Percentiles rank a stretch among this genome's conserved stretches.
Evolutionary conservation across 225 moss, liverwort and hornwort species (phyloP).

Genomic region (Marchantia paleacea): DNA sequence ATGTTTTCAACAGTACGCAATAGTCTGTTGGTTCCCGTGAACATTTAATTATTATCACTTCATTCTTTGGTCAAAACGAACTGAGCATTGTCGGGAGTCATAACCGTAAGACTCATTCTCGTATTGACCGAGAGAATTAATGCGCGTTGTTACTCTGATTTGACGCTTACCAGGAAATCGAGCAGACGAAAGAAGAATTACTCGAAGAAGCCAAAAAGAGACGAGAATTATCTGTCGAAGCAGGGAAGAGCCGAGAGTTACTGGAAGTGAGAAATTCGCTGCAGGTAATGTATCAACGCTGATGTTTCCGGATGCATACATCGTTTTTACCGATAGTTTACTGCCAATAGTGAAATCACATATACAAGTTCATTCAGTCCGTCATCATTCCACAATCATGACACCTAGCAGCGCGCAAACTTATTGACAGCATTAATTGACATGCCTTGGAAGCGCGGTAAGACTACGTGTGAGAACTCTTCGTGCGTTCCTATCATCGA

Average conservation of each 20-base stretch:
- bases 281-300: conserved; percentile 15
- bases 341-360: not conserved
- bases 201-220: conserved; percentile 20
- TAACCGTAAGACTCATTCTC: not conserved
- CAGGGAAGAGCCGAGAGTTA: conserved; percentile 21
- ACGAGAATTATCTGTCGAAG: conserved; percentile 13
- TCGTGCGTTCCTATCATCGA: not conserved
- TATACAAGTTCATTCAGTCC: not conserved
- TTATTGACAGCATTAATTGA: not conserved
- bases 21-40: not conserved
- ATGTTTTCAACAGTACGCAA: not conserved
- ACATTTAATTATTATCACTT: not conserved
- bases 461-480: not conserved
- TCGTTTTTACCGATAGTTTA: not conserved
- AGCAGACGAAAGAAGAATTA: conserved; percentile 13
- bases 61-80: not conserved
- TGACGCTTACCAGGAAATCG: conserved; percentile 23
- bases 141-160: not conserved
- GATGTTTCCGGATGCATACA: not conserved
- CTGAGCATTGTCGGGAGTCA: not conserved
- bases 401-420: not conserved
- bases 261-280: conserved; percentile 18
- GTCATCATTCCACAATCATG: not conserved
- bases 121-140: too few relatives aligned
- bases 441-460: not conserved